These are phyloP conservation scores for Phytophthora ohioensis DNA, from an alignment of 352 stramenopile genomes.

Conservation along the genomic window DNA sequence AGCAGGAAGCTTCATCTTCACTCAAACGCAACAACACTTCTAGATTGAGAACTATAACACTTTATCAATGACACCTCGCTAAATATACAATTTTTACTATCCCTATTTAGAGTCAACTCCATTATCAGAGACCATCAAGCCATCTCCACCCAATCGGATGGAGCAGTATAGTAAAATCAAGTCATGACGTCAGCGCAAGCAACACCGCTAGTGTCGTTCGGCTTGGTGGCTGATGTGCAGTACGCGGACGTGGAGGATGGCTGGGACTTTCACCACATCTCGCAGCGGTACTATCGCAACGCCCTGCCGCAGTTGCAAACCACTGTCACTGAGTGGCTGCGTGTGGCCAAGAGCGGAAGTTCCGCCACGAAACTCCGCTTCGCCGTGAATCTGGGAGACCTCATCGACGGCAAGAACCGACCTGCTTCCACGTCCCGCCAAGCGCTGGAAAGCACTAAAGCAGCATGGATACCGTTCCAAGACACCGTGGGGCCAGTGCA, in stretches of 20 bases:
- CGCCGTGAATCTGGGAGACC: constrained; percentile 81
- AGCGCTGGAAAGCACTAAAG: constrained; percentile 53
- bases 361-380: constrained; percentile 51
- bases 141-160: constrained; percentile 5
- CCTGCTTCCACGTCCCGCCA: constrained; percentile 48
- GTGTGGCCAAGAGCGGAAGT: constrained; percentile 29
- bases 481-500: constrained; percentile 61
- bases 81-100: constrained; percentile 10
- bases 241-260: constrained; percentile 84
- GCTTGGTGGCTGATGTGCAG: constrained; percentile 81
- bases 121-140: no score
- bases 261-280: constrained; percentile 80
- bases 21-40: not conserved
- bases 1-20: constrained; percentile 30
- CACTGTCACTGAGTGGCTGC: constrained; percentile 63
- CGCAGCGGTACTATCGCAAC: constrained; percentile 75
- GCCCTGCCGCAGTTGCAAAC: constrained; percentile 60
- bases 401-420: constrained; percentile 85
- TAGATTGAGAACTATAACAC: not conserved
- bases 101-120: no score
- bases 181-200: constrained; percentile 11
- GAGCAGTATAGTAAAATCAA: constrained; percentile 18
- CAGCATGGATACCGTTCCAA: constrained; percentile 56
- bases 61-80: constrained; percentile 9
- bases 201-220: constrained; percentile 65